Evolutionary conservation across 208 protist species (phyloP).

Genomic region (Crithidia thermophila): DNA sequence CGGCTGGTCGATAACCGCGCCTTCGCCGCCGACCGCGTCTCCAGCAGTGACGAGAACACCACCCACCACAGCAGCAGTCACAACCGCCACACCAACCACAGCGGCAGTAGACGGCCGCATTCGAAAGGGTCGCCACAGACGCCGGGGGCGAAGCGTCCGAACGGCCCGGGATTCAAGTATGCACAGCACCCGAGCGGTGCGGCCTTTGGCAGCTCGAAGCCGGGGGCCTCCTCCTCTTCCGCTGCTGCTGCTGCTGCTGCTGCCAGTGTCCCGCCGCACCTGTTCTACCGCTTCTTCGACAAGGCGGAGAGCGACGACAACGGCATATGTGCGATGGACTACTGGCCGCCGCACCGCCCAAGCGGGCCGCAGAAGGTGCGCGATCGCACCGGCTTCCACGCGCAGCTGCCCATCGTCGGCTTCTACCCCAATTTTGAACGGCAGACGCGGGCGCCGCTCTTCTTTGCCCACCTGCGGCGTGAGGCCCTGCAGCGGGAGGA

Average conservation of each 20-base stretch:
- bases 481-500: conserved; percentile 18
- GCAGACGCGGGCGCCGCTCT: conserved; percentile 19
- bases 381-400: conserved; percentile 50
- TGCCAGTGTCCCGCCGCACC: conserved; percentile 24
- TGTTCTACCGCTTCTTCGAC: conserved; percentile 56
- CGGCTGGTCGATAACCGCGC: conserved; percentile 1
- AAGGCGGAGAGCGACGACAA: conserved; percentile 35
- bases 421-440: conserved; percentile 43
- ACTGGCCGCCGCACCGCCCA: conserved; percentile 28
- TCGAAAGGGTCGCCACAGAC: no score
- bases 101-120: no score
- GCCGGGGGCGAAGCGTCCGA: no score
- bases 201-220: background rate
- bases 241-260: no score
- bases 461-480: conserved; percentile 17
- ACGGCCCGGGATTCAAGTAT: no score
- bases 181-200: no score
- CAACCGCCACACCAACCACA: background rate
- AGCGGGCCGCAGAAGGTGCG: conserved; percentile 22
- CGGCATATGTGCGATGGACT: conserved; percentile 41
- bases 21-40: conserved; percentile 18
- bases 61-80: background rate
- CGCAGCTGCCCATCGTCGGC: conserved; percentile 43
- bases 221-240: background rate
- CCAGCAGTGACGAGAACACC: background rate